Conservation (phyloP, 2,329 filamentous ascomycete genomes). For the Fulvia fulva region DNA sequence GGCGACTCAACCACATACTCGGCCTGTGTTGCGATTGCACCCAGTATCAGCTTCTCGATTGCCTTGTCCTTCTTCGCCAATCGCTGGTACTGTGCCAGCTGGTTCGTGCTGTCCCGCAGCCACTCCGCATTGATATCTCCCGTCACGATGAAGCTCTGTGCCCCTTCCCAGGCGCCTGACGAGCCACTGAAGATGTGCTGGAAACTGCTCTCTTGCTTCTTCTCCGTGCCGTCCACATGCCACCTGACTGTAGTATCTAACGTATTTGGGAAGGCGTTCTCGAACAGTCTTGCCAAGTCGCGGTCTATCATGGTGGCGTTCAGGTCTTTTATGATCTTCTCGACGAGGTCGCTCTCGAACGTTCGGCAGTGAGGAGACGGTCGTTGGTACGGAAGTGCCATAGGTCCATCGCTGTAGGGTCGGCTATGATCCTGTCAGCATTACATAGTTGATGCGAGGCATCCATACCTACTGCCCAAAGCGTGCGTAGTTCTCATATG, state of each 20-base stretch:
- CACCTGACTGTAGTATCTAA: slow-evolving; percentile 87
- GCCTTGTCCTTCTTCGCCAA: slow-evolving; percentile 76
- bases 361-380: slow-evolving; percentile 79
- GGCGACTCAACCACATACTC: slow-evolving; percentile 93
- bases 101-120: slow-evolving; percentile 89
- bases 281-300: slow-evolving; percentile 86
- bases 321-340: slow-evolving; percentile 80
- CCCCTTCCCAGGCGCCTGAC: slow-evolving; percentile 62
- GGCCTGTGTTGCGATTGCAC: slow-evolving; percentile 92
- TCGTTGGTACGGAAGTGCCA: slow-evolving; percentile 79
- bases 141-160: slow-evolving; percentile 91
- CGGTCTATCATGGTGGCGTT: slow-evolving; percentile 75
- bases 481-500: slow-evolving; percentile 38
- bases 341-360: slow-evolving; percentile 80
- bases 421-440: slow-evolving; percentile 46
- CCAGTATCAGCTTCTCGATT: slow-evolving; percentile 76
- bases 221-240: slow-evolving; percentile 63
- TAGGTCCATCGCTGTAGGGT: slow-evolving; percentile 75
- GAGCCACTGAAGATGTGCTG: slow-evolving; percentile 27
- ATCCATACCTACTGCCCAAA: slow-evolving; percentile 32
- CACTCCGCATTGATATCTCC: slow-evolving; percentile 83
- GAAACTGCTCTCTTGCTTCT: slow-evolving; percentile 39
- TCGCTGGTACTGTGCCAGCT: slow-evolving; percentile 82
- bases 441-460: neutral
- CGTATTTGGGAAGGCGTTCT: slow-evolving; percentile 73